Percentiles rank a stretch among this genome's conserved stretches.
Conservation (phyloP, 2,329 filamentous ascomycete species). For the Penicillium expansum region DNA sequence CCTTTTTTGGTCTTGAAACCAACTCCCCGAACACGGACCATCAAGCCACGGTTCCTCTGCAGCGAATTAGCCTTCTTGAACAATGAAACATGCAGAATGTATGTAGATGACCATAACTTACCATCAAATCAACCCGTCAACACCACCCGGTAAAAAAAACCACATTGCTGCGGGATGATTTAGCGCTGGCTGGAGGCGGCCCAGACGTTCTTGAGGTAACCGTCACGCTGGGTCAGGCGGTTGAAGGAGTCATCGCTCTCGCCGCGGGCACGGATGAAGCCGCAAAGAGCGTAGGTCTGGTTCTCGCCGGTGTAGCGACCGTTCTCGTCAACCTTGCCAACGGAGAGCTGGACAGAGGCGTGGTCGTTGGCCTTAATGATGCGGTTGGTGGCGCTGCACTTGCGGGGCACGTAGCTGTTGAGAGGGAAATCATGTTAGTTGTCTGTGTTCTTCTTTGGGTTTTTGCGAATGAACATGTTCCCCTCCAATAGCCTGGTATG, state of each 20-base stretch:
- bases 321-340: constrained; percentile 99
- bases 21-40: constrained; percentile 27
- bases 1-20: constrained; percentile 21
- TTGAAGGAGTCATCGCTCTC: constrained; percentile 97
- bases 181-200: constrained; percentile 62
- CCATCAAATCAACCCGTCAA: constrained; percentile 30
- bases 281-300: constrained; percentile 95
- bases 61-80: neutral
- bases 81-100: neutral
- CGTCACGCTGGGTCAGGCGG: constrained; percentile 91
- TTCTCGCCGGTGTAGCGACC: constrained; percentile 95
- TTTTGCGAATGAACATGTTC: constrained; percentile 7
- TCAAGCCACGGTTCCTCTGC: constrained; percentile 27
- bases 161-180: constrained; percentile 25
- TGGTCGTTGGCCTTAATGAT: constrained; percentile 99
- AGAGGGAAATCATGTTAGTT: constrained; percentile 13
- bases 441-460: constrained; percentile 2
- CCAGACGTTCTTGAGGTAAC: constrained; percentile 97
- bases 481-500: constrained; percentile 2
- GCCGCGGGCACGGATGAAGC: constrained; percentile 96
- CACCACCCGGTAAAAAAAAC: constrained; percentile 30
- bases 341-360: constrained; percentile 93
- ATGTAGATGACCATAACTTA: constrained; percentile 10
- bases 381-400: constrained; percentile 98
- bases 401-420: constrained; percentile 90